These are phyloP conservation scores for Phytopythium kandeliae DNA, from an alignment of 352 stramenopile species.

Conservation along the genomic window DNA sequence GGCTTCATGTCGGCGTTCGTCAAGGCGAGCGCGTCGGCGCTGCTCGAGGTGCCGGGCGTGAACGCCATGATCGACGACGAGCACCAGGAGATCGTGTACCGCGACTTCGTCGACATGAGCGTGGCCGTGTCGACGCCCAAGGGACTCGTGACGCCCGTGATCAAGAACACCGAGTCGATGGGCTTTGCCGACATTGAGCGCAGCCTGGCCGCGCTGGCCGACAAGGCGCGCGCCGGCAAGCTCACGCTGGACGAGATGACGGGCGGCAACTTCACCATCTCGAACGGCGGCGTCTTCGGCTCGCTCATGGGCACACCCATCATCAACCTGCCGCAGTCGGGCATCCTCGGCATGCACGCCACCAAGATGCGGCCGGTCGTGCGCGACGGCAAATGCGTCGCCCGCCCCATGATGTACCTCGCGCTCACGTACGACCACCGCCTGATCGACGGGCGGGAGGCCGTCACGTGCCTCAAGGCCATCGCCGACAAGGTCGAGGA, in stretches of 20 bases:
- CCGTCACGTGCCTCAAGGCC: conserved; percentile 97
- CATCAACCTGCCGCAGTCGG: conserved; percentile 98
- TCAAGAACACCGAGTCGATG: conserved; percentile 98
- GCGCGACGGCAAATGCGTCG: conserved; percentile 92
- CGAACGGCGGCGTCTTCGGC: conserved; percentile 98
- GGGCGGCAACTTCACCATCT: conserved; percentile 98
- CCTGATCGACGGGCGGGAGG: conserved; percentile 97
- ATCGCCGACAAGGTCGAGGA: conserved; percentile 98
- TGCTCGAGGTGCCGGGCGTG: conserved; percentile 93
- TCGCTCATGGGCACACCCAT: conserved; percentile 99
- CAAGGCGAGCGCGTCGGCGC: conserved; percentile 91
- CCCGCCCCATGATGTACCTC: conserved; percentile 99
- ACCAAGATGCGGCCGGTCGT: conserved; percentile 98
- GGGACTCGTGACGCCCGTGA: conserved; percentile 97
- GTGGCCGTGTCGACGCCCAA: conserved; percentile 96
- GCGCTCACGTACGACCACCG: conserved; percentile 99
- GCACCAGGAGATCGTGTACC: conserved; percentile 98
- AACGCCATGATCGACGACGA: conserved; percentile 98
- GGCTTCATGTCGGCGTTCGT: conserved; percentile 99
- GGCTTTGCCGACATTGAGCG: conserved; percentile 98
- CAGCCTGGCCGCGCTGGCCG: conserved; percentile 92
- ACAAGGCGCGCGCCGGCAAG: conserved; percentile 63
- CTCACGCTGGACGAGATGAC: conserved; percentile 90
- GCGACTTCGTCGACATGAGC: conserved; percentile 98
- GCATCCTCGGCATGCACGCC: conserved; percentile 99